Base-by-base conservation (phyloP, 306 rosid species). In the Quercus bicolor region DNA sequence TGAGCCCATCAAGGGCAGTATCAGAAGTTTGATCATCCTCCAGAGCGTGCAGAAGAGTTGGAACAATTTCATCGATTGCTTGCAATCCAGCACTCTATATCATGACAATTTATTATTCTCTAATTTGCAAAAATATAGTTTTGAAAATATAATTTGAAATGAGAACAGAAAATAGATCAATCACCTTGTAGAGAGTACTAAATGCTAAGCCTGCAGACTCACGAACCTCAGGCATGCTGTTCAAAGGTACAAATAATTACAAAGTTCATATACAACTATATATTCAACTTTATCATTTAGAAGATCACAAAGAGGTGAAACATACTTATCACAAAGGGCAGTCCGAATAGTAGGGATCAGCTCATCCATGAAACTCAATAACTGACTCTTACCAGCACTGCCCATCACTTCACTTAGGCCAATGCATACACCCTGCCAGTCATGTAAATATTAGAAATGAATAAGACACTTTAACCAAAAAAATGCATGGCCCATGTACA, bases 391-490 rank as follows among this genome's bases (percentile, higher is more conserved):
- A 11, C 90, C 98, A 28, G 98, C 96, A 77, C 98, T 90, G 28
- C 86, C 92, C 99, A 95, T 95, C 82, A 95, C 99, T 89, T 95
- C 99, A 83, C 99, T 95, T 81, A 92, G 85, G 78, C 99, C 99
- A 80, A 90, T 87, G 87, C 99, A 95, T 55, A 95, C 98, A 79
- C 99, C 99, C 99, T 95, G 82, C 40, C 79, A 85, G 59, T 55
- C 70, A 72, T 26, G 45, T 53, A 68, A 43, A 75, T 24, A 26
- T 34, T 34, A 77, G n/a, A 66, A 81, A 75, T 7, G 69, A 48
- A 74, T 74, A 72, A 68, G 19, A 77, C 12, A 40, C 45, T 40
- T 40, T 40, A 40, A 40, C 45, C 2, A 24, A 71, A 51, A 60
- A 1, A 15, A 60, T 4, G 28, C 18, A 24, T 60, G 14, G 34